Evolutionary conservation across 441 rosid genomes (phyloP), one percentile per base, ranked within the genome.

Genomic region (Flueggea neowawraea): DNA sequence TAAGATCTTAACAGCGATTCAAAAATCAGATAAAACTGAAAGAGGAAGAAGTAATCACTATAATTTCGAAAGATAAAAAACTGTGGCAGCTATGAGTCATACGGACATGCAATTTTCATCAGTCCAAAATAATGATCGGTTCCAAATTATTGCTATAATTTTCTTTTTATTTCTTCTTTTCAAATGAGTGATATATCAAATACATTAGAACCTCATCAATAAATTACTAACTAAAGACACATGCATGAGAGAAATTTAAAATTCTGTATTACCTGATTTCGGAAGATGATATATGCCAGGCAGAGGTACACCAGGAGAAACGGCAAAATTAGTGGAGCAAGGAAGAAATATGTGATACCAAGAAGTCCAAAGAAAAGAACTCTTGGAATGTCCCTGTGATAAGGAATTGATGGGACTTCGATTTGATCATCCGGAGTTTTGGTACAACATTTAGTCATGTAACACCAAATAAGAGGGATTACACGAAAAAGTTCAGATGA

Each of bases 311-410:
- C 59, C 74, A 94, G 70, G 60, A 94, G 86, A 86, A 94, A 94
- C 44, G 99, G 99, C 73, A 94, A 88, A 58, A 94, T 94, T 61
- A 94, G 58, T 7, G 99, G 97, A 60, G 99, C 97, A 62, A 89
- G 79, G 84, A 89, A 89, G 82, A 94, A 94, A 77, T 94, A 94
- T 6, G 99, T 82, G 58, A 89, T 79, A n/a, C 99, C 99, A 39
- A 94, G 91, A 43, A 94, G 91, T 65, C 88, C 95, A 41, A 90
- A 90, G 76, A 94, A 94, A 72, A 89, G 85, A 68, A 94, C 75
- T 73, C 88, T 81, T 8, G 99, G 99, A 48, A 89, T 75, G 74
- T 94, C 97, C 71, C 75, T 82, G 39, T 94, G 96, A 73, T 81
- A 94, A 17, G 79, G 84, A 60, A 94, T 79, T 14, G 94, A 82